These are phyloP conservation scores for Verticillium nubilum DNA, from an alignment of 2,329 filamentous ascomycete species.

Conservation along the genomic window DNA sequence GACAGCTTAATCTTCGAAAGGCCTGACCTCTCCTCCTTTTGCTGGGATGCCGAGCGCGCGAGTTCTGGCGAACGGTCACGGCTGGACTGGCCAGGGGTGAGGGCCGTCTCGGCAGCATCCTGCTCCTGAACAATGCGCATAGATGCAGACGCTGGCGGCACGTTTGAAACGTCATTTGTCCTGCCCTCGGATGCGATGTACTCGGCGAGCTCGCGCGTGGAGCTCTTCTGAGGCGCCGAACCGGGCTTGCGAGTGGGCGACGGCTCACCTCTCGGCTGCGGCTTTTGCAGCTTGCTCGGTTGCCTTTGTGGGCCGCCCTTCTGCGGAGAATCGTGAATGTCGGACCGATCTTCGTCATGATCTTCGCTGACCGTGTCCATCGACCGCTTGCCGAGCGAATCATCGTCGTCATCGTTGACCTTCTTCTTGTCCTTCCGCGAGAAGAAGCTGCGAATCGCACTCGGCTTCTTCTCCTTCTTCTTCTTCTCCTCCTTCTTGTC, in stretches of 20 bases:
- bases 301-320: conserved; percentile 46
- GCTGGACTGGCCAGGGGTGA: conserved; percentile 9
- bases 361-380: conserved; percentile 48
- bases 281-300: conserved; percentile 67
- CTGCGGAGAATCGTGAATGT: conserved; percentile 41
- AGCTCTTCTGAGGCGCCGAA: conserved; percentile 21
- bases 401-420: conserved; percentile 51
- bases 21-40: conserved; percentile 34
- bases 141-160: conserved; percentile 41
- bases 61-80: conserved; percentile 22
- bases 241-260: conserved; percentile 37
- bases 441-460: conserved; percentile 55
- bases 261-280: conserved; percentile 44
- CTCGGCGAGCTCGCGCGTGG: conserved; percentile 35
- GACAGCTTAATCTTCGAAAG: conserved; percentile 36
- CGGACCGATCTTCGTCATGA: conserved; percentile 36
- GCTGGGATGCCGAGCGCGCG: conserved; percentile 27
- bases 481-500: conserved; percentile 73
- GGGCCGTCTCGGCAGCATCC: conserved; percentile 27
- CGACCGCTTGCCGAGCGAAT: conserved; percentile 56
- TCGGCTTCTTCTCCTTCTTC: conserved; percentile 60
- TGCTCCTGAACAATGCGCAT: conserved; percentile 52
- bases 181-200: conserved; percentile 35
- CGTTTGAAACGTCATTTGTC: conserved; percentile 48
- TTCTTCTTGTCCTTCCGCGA: conserved; percentile 58